Percentiles rank a stretch among this genome's conserved stretches.
Evolutionary conservation across 768 basidiomycete genomes (phyloP).

Genomic region (Suillus alpinus): DNA sequence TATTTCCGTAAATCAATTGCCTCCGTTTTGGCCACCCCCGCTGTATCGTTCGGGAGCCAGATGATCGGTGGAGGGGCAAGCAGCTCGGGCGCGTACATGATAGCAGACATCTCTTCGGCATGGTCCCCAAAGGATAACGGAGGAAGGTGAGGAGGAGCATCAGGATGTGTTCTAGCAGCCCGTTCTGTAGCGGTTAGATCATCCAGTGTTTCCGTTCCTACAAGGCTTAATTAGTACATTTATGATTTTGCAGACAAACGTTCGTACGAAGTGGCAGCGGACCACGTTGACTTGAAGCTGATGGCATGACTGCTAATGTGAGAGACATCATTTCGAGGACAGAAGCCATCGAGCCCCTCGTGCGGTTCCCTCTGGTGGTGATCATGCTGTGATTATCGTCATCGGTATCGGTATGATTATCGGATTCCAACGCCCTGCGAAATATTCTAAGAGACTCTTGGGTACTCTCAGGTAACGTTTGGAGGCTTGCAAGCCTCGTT

Average conservation of each 20-base stretch:
- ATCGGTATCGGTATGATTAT: constrained; percentile 34
- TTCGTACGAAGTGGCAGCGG: constrained; percentile 67
- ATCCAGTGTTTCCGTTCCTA: constrained; percentile 77
- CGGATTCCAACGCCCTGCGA: constrained; percentile 40
- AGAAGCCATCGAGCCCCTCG: constrained; percentile 73
- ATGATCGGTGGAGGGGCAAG: constrained; percentile 76
- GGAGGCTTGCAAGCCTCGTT: constrained; percentile 45
- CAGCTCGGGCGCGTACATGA: constrained; percentile 80
- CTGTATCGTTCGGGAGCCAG: constrained; percentile 80
- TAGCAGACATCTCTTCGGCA: constrained; percentile 71
- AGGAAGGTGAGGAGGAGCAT: constrained; percentile 72
- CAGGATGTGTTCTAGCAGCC: constrained; percentile 74
- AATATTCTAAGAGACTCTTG: constrained; percentile 59
- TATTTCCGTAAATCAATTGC: constrained; percentile 74
- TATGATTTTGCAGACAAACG: background rate
- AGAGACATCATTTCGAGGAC: constrained; percentile 84
- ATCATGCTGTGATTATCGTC: constrained; percentile 53
- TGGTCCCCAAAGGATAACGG: constrained; percentile 70
- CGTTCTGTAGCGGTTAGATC: constrained; percentile 77
- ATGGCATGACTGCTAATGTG: constrained; percentile 73
- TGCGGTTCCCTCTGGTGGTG: constrained; percentile 31
- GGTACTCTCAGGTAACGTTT: constrained; percentile 53
- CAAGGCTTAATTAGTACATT: constrained; percentile 8
- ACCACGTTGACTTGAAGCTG: constrained; percentile 50
- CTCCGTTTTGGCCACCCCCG: constrained; percentile 71